phyloP scores from a whole-genome alignment of 768 basidiomycete genomes.

The Sutorius australiensis region DNA sequence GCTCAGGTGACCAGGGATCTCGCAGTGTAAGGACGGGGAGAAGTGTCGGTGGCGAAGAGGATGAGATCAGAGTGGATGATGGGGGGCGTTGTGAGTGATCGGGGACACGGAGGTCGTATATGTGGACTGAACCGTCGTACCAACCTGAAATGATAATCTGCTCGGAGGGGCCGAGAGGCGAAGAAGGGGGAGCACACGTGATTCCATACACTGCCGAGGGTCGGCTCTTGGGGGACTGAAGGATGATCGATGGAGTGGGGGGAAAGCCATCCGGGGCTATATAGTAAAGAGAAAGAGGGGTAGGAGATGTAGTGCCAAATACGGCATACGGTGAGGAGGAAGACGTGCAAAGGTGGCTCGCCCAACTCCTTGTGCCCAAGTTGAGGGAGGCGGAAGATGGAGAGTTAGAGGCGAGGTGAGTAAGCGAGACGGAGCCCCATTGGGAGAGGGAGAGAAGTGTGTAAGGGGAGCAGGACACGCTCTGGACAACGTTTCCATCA shows the following conservation, averaged over 20 bases:
- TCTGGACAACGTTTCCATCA: conserved; percentile 50
- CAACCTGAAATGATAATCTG: conserved; percentile 75
- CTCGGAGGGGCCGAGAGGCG: conserved; percentile 67
- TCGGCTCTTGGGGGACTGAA: conserved; percentile 37
- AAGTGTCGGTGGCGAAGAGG: conserved; percentile 35
- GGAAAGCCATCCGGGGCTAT: conserved; percentile 48
- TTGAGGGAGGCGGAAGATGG: conserved; percentile 33
- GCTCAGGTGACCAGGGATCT: conserved; percentile 68
- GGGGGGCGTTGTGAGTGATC: conserved; percentile 13
- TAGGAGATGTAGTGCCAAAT: conserved; percentile 58
- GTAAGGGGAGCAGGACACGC: conserved; percentile 44
- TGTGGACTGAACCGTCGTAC: conserved; percentile 72
- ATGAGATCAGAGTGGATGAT: background rate
- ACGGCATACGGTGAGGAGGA: conserved; percentile 58
- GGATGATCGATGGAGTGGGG: conserved; percentile 43
- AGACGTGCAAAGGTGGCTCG: conserved; percentile 50
- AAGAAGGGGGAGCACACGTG: conserved; percentile 52
- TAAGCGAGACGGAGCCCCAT: conserved; percentile 45
- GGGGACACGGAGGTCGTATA: conserved; percentile 68
- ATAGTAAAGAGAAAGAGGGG: conserved; percentile 55
- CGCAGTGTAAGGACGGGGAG: conserved; percentile 55
- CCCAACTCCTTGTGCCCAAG: conserved; percentile 58
- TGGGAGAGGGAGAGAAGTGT: conserved; percentile 56
- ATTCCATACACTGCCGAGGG: conserved; percentile 72
- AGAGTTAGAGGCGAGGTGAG: conserved; percentile 24